phyloP scores from a whole-genome alignment of 2,329 filamentous ascomycete genomes.

The Didymella sp. region DNA sequence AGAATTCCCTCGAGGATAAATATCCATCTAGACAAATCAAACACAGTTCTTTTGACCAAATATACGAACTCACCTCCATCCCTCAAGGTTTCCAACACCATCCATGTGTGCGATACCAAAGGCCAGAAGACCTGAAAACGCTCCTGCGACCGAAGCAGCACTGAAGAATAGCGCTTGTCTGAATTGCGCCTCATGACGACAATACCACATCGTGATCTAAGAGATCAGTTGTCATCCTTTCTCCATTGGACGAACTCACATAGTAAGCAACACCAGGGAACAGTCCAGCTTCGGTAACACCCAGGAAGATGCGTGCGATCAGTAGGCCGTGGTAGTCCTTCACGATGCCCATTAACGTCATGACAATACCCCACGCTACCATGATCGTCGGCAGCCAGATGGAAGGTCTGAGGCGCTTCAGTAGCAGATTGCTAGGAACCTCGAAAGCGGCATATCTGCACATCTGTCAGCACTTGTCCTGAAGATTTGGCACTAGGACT shows the following conservation, averaged over 20 bases:
- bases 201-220: conserved; percentile 68
- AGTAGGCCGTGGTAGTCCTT: conserved; percentile 56
- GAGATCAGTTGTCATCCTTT: not conserved
- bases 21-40: conserved; percentile 32
- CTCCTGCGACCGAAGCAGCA: conserved; percentile 63
- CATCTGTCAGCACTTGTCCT: not conserved
- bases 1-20: conserved; percentile 49
- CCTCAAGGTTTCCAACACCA: conserved; percentile 14
- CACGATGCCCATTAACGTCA: conserved; percentile 59
- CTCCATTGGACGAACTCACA: not conserved
- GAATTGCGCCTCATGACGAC: conserved; percentile 64
- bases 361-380: conserved; percentile 57
- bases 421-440: conserved; percentile 65
- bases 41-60: too few relatives aligned
- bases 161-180: conserved; percentile 66
- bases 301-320: conserved; percentile 56
- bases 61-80: conserved; percentile 12
- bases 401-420: conserved; percentile 64
- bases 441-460: conserved; percentile 50
- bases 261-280: conserved; percentile 30
- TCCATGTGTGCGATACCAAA: conserved; percentile 64
- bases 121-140: conserved; percentile 67
- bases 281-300: conserved; percentile 45
- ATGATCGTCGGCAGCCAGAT: conserved; percentile 57
- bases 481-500: too few relatives aligned